Evolutionary conservation across 495 filamentous ascomycete genomes (phyloP).

Genomic region (Penicillium cosmopolitanum): DNA sequence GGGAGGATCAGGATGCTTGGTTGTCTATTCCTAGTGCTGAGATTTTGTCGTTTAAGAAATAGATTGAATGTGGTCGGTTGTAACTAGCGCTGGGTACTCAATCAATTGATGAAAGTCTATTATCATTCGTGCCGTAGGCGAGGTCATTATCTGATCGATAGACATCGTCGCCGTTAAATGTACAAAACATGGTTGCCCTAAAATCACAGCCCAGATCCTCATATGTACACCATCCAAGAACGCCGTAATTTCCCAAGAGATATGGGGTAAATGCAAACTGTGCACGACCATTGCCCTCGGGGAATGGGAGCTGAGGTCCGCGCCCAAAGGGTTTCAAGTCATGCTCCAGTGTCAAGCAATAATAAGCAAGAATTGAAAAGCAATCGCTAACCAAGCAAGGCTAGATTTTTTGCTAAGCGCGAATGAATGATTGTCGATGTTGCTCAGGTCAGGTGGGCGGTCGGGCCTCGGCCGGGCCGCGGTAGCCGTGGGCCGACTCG

Average conservation of each 20-base stretch:
- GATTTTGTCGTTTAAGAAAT: slow-evolving; percentile 46
- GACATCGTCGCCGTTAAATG: slow-evolving; percentile 1
- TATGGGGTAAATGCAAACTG: neutral
- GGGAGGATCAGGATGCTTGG: slow-evolving; percentile 50
- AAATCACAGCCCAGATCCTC: neutral
- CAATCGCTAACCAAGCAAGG: neutral
- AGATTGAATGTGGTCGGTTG: neutral
- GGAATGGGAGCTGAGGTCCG: neutral
- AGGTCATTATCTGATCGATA: slow-evolving; percentile 7
- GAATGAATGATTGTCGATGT: too few species aligned
- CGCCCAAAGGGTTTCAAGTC: neutral
- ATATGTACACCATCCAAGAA: slow-evolving; percentile 5
- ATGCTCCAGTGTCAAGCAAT: neutral
- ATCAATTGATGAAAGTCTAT: slow-evolving; percentile 7
- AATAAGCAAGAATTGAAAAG: neutral
- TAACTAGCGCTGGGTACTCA: neutral
- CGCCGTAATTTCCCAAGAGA: neutral
- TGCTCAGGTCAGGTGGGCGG: too few species aligned
- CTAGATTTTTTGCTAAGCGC: neutral
- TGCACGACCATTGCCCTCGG: neutral
- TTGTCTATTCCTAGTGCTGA: slow-evolving; percentile 50
- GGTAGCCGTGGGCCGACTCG: too few species aligned
- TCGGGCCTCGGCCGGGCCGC: too few species aligned
- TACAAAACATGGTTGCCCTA: neutral
- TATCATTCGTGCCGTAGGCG: neutral